A percentile compares a stretch with the other conserved stretches of the same genome.
Evolutionary conservation across 495 filamentous ascomycete genomes (phyloP).

Genomic region (Penicillium robsamsonii): DNA sequence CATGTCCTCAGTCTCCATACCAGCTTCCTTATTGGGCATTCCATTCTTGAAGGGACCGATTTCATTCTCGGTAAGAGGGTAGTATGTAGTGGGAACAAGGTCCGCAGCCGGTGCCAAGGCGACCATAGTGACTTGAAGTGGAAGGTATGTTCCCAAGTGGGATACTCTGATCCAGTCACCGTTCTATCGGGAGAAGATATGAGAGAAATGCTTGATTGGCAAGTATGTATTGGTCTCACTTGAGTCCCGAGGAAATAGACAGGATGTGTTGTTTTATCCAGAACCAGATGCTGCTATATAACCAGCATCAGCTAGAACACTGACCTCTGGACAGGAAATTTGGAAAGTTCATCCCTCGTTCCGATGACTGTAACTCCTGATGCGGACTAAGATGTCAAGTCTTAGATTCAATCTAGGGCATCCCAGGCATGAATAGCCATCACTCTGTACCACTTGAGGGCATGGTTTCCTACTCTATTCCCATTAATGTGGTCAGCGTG

Average conservation of each 20-base stretch:
- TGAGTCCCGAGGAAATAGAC: background rate
- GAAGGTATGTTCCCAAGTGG: background rate
- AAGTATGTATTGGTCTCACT: background rate
- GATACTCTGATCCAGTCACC: background rate
- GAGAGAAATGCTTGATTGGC: background rate
- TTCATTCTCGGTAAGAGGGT: constrained; percentile 9
- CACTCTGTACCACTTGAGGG: constrained; percentile 23
- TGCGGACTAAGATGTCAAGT: constrained; percentile 25
- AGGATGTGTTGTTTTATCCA: background rate
- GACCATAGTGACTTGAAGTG: constrained; percentile 23
- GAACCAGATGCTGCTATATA: constrained; percentile 23
- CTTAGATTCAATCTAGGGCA: constrained; percentile 18
- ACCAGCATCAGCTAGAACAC: background rate
- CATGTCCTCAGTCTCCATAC: constrained; percentile 1
- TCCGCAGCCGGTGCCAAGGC: constrained; percentile 19
- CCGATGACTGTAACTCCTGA: constrained; percentile 24
- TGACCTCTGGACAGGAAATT: background rate
- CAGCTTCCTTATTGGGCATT: background rate
- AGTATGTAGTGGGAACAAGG: constrained; percentile 7
- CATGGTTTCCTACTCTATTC: background rate
- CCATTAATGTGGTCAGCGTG: background rate
- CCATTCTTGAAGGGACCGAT: constrained; percentile 3
- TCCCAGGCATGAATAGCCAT: constrained; percentile 1
- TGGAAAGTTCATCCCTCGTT: background rate
- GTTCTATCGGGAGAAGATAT: background rate